phyloP scores from a whole-genome alignment of 2,329 filamentous ascomycete genomes.

The Didymella arachidicola region DNA sequence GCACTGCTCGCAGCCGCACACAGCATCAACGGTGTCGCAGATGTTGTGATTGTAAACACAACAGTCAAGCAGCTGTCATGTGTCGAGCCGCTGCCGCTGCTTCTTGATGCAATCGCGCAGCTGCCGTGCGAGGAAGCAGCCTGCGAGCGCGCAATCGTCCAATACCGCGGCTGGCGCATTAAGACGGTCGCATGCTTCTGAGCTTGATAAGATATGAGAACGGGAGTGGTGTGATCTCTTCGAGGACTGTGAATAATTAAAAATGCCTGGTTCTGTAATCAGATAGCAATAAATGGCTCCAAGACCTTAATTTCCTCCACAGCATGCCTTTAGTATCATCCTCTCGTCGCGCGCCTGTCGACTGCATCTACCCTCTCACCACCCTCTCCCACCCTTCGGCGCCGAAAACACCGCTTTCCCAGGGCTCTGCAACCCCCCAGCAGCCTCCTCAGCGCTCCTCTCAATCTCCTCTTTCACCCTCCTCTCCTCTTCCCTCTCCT shows the following conservation, averaged over 20 bases:
- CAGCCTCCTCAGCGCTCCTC: slow-evolving; percentile 46
- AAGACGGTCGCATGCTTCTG: not conserved
- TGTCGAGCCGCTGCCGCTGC: slow-evolving; percentile 16
- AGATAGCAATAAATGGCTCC: not conserved
- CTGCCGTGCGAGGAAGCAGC: not conserved
- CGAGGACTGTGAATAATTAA: not conserved
- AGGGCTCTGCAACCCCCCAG: slow-evolving; percentile 51
- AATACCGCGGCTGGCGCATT: not conserved
- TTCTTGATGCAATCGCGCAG: slow-evolving; percentile 7
- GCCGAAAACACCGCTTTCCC: slow-evolving; percentile 50
- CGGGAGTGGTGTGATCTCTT: not conserved
- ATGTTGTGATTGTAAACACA: slow-evolving; percentile 23
- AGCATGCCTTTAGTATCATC: not conserved
- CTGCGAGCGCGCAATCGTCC: not conserved
- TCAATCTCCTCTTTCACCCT: slow-evolving; percentile 50
- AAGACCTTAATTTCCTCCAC: not conserved
- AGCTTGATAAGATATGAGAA: not conserved
- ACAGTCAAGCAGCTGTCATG: slow-evolving; percentile 15
- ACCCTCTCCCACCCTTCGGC: slow-evolving; percentile 40
- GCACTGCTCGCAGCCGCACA: slow-evolving; percentile 2
- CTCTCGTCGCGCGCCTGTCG: not conserved
- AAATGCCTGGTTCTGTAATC: not conserved
- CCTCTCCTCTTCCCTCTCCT: slow-evolving; percentile 36
- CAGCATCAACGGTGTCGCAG: slow-evolving; percentile 10
- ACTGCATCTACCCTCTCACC: slow-evolving; percentile 17